phyloP scores from a whole-genome alignment of 2,329 filamentous ascomycete genomes.

The Botrytis deweyae region DNA sequence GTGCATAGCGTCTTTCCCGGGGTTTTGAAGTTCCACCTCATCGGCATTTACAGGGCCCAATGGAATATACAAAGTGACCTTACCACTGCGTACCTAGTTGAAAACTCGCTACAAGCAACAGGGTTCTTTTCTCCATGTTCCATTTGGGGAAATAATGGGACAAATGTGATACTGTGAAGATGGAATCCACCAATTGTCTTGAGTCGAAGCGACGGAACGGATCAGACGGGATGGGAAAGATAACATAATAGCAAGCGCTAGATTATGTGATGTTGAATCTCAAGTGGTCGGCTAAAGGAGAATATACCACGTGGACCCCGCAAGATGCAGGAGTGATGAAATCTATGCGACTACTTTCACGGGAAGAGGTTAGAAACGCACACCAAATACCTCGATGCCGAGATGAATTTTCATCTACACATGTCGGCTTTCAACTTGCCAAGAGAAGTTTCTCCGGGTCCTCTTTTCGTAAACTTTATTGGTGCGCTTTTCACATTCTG shows the following conservation, averaged over 20 bases:
- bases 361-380: not conserved
- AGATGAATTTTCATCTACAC: not conserved
- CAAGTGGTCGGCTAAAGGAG: not conserved
- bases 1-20: not conserved
- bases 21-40: not conserved
- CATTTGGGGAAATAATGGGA: not conserved
- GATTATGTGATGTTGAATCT: too few relatives aligned
- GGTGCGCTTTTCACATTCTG: not conserved
- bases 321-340: not conserved
- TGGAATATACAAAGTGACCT: not conserved
- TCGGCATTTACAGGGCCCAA: not conserved
- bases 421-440: not conserved
- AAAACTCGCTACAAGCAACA: not conserved
- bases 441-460: not conserved
- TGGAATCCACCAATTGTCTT: slow-evolving; percentile 1
- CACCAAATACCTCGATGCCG: not conserved
- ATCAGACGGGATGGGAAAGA: not conserved
- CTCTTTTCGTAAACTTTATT: not conserved
- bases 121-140: not conserved
- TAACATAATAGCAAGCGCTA: not conserved
- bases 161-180: not conserved
- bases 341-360: not conserved
- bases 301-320: not conserved
- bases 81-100: not conserved
- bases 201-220: not conserved